Evolutionary conservation across 2,329 filamentous ascomycete species (phyloP).

Genomic region (Arthroderma sp.): DNA sequence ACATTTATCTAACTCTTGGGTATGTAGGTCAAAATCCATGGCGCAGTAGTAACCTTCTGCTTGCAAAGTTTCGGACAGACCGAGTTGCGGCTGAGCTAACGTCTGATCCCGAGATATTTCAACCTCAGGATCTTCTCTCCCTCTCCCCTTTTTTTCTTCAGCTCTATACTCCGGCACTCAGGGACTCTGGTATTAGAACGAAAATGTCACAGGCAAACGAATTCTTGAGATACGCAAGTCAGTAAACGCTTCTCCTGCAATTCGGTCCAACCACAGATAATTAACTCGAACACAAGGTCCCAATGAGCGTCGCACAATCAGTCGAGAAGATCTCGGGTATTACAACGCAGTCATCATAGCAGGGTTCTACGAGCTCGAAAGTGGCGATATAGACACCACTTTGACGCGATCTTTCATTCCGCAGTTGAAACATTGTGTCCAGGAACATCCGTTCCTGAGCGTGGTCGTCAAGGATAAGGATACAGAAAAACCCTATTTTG

Average conservation of each 20-base stretch:
- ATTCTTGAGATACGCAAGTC: conserved; percentile 18
- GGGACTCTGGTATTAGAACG: no score
- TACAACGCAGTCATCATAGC: conserved; percentile 29
- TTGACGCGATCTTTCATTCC: conserved; percentile 16
- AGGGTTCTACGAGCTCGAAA: conserved; percentile 20
- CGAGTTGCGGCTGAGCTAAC: no score
- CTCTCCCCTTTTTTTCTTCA: no score
- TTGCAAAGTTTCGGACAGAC: no score
- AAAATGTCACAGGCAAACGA: not conserved
- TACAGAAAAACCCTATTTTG: conserved; percentile 26
- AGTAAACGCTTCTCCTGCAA: conserved; percentile 4
- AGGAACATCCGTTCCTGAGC: conserved; percentile 25
- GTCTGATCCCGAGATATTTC: no score
- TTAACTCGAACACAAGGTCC: conserved; percentile 18
- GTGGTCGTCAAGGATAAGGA: conserved; percentile 23
- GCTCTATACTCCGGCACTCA: no score
- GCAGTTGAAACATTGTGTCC: conserved; percentile 27
- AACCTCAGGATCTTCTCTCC: no score
- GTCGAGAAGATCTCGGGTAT: conserved; percentile 27
- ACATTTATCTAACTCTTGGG: no score
- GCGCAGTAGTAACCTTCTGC: no score
- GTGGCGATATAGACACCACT: conserved; percentile 9
- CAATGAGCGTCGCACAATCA: conserved; percentile 30
- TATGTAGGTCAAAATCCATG: no score
- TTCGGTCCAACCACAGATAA: not conserved